Evolutionary conservation across 2,329 filamentous ascomycete species (phyloP).

Genomic region (Cordyceps tenuipes): DNA sequence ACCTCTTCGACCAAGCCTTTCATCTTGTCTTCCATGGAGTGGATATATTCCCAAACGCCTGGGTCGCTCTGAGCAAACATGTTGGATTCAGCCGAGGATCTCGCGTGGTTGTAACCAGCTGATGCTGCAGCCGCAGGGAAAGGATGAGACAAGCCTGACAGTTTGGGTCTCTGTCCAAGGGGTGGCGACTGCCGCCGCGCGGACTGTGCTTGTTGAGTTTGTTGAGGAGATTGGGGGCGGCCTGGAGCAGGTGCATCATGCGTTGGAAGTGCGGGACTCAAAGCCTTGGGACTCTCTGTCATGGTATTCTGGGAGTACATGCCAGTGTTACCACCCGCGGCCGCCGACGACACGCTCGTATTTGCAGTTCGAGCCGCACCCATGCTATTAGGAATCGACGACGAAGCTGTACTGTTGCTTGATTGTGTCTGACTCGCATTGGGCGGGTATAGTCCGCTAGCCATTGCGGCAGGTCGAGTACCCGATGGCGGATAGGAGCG

Average conservation of each 20-base stretch:
- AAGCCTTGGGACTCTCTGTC: conserved; percentile 79
- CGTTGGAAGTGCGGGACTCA: conserved; percentile 55
- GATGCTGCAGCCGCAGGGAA: conserved; percentile 23
- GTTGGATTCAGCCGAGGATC: conserved; percentile 48
- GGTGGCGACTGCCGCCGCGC: conserved; percentile 47
- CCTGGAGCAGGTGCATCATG: conserved; percentile 43
- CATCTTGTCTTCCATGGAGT: conserved; percentile 54
- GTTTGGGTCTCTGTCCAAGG: conserved; percentile 34
- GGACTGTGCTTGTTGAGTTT: conserved; percentile 53
- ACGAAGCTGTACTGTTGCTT: conserved; percentile 43
- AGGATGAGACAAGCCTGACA: conserved; percentile 29
- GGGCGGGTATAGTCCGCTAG: conserved; percentile 54
- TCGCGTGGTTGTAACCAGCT: conserved; percentile 23
- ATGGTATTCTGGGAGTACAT: conserved; percentile 67
- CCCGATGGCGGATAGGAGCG: conserved; percentile 74
- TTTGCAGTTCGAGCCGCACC: conserved; percentile 37
- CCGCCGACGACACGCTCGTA: conserved; percentile 41
- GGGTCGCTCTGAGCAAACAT: conserved; percentile 54
- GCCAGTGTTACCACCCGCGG: conserved; percentile 40
- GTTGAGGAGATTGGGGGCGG: conserved; percentile 56
- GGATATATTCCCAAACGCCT: conserved; percentile 65
- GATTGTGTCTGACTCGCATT: conserved; percentile 35
- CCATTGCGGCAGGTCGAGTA: conserved; percentile 33
- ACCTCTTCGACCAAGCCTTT: conserved; percentile 29
- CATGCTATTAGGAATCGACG: conserved; percentile 38